Percentiles rank a stretch among this genome's conserved stretches.
Conservation (phyloP, 805 yeast species). For the Candida tibetensis region DNA sequence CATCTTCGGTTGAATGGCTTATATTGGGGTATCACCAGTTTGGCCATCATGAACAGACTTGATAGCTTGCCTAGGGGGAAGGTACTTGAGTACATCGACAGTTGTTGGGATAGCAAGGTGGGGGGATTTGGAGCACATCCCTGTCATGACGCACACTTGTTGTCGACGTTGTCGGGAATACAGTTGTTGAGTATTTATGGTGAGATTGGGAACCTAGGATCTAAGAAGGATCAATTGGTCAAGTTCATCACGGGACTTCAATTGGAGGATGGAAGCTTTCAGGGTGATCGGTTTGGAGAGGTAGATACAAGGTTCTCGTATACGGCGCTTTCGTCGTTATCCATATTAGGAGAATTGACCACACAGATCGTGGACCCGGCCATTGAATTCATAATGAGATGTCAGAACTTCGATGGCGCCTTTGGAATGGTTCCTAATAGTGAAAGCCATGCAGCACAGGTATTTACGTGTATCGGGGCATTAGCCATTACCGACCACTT, state of each 20-base stretch:
- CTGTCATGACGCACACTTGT: slow-evolving; percentile 81
- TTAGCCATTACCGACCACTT: slow-evolving; percentile 65
- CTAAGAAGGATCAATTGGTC: slow-evolving; percentile 30
- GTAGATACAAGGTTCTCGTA: slow-evolving; percentile 90
- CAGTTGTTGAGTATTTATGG: slow-evolving; percentile 69
- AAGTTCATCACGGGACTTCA: slow-evolving; percentile 45
- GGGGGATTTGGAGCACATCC: slow-evolving; percentile 94
- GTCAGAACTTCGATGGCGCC: slow-evolving; percentile 94
- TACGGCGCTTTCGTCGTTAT: slow-evolving; percentile 70
- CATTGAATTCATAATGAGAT: slow-evolving; percentile 57
- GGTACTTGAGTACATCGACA: slow-evolving; percentile 63
- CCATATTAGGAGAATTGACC: slow-evolving; percentile 64
- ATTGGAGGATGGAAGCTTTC: slow-evolving; percentile 66
- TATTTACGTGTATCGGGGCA: slow-evolving; percentile 80
- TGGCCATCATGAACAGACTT: slow-evolving; percentile 51
- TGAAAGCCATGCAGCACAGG: slow-evolving; percentile 92
- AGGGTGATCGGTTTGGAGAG: slow-evolving; percentile 91
- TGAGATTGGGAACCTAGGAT: slow-evolving; percentile 1
- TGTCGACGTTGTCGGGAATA: slow-evolving; percentile 81
- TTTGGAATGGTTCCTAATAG: slow-evolving; percentile 94
- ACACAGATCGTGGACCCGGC: slow-evolving; percentile 58
- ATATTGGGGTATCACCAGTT: slow-evolving; percentile 90
- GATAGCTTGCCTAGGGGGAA: slow-evolving; percentile 56
- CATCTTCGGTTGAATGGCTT: slow-evolving; percentile 88
- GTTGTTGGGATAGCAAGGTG: slow-evolving; percentile 54